Evolutionary conservation across 73 alveolate genomes (phyloP).

Genomic region (Stentor roeselii): DNA sequence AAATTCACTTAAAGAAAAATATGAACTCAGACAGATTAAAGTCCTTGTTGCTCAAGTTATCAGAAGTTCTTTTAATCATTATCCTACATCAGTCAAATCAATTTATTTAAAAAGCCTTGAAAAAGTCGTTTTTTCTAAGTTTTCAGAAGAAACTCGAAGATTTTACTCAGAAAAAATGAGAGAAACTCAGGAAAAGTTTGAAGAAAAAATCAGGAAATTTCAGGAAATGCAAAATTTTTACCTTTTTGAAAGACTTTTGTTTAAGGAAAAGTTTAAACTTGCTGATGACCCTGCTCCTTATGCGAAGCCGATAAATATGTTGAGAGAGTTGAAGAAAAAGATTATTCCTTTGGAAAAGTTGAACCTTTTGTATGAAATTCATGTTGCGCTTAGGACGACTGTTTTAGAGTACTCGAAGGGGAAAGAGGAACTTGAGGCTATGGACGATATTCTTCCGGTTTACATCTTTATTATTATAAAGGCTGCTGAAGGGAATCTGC

Average conservation of each 20-base stretch:
- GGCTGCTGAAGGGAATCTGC: background rate
- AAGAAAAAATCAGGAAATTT: slow-evolving; percentile 32
- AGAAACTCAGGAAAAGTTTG: slow-evolving; percentile 40
- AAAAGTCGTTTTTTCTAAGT: too few relatives aligned
- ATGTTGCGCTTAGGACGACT: background rate
- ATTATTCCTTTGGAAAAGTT: slow-evolving; percentile 13
- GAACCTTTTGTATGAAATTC: background rate
- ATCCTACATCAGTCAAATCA: too few relatives aligned
- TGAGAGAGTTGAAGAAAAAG: background rate
- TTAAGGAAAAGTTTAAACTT: slow-evolving; percentile 12
- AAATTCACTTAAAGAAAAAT: too few relatives aligned
- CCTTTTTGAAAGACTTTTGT: background rate
- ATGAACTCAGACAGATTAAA: too few relatives aligned
- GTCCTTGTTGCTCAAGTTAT: too few relatives aligned
- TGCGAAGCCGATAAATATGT: background rate
- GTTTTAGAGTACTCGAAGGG: slow-evolving; percentile 28
- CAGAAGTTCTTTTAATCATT: too few relatives aligned
- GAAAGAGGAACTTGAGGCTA: slow-evolving; percentile 18
- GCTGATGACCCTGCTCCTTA: background rate
- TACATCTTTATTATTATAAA: background rate
- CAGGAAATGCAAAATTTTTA: background rate
- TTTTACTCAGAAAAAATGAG: slow-evolving; percentile 51
- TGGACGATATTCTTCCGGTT: slow-evolving; percentile 27
- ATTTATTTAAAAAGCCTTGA: too few relatives aligned
- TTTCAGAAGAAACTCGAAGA: too few relatives aligned